A percentile compares a stretch with the other conserved stretches of the same genome.
Conservation (phyloP, 768 basidiomycete species). For the Pholiota microspora region DNA sequence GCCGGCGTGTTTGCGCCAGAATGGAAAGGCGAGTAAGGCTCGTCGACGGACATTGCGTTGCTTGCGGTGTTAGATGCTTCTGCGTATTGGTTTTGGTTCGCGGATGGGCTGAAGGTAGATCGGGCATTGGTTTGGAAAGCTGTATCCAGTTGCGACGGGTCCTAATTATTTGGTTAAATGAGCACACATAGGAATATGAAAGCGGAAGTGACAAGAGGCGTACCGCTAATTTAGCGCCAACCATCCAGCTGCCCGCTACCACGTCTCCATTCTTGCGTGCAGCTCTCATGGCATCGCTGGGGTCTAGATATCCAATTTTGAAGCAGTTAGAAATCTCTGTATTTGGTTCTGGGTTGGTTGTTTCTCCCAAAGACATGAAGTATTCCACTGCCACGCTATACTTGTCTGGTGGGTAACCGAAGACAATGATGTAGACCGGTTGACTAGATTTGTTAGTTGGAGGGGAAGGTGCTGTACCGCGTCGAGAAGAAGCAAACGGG, state of each 20-base stretch:
- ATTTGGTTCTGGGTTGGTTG: constrained; percentile 67
- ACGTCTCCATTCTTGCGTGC: constrained; percentile 84
- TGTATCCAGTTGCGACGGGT: constrained; percentile 56
- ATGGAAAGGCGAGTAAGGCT: constrained; percentile 26
- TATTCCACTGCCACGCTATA: constrained; percentile 71
- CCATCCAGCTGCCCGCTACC: constrained; percentile 73
- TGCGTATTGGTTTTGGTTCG: constrained; percentile 21
- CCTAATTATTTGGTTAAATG: constrained; percentile 39
- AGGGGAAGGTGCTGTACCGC: constrained; percentile 25
- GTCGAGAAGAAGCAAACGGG: constrained; percentile 31
- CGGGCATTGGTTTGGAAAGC: constrained; percentile 33
- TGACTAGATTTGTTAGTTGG: constrained; percentile 30
- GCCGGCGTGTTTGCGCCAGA: constrained; percentile 32
- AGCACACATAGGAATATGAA: constrained; percentile 4
- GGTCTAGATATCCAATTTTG: constrained; percentile 68
- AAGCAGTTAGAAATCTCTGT: constrained; percentile 79
- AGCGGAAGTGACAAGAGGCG: constrained; percentile 27
- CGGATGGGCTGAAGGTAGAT: constrained; percentile 15
- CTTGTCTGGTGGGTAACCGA: constrained; percentile 85
- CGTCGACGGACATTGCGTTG: constrained; percentile 48
- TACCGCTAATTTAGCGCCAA: constrained; percentile 86
- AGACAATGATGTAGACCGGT: constrained; percentile 70
- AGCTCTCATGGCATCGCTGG: constrained; percentile 74
- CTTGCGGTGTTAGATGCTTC: constrained; percentile 13
- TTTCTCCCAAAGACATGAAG: constrained; percentile 69